A percentile compares a stretch with the other conserved stretches of the same genome.
These are phyloP conservation scores for Pseudofabraea citricarpa DNA, from an alignment of 2,329 filamentous ascomycete species.

Conservation along the genomic window DNA sequence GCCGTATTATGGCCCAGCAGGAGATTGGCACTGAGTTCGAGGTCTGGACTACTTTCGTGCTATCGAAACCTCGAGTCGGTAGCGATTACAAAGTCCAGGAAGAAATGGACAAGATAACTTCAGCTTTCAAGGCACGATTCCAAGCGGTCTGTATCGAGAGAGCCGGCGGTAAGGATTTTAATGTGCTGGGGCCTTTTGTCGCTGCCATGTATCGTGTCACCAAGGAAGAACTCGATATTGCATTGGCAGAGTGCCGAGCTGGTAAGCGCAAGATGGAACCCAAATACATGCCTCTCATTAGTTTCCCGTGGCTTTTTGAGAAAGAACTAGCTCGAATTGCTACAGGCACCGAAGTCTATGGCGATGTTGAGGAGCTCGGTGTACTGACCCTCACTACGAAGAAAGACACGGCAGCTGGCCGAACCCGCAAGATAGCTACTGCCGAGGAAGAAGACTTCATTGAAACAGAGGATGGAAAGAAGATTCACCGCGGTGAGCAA, in stretches of 20 bases:
- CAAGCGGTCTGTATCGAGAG: slow-evolving; percentile 59
- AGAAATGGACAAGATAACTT: slow-evolving; percentile 66
- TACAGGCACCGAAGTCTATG: slow-evolving; percentile 28
- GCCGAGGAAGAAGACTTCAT: slow-evolving; percentile 21
- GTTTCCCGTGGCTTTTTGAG: slow-evolving; percentile 89
- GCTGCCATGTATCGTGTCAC: slow-evolving; percentile 88
- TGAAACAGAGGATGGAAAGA: slow-evolving; percentile 21
- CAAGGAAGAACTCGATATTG: slow-evolving; percentile 59
- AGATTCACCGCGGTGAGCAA: slow-evolving; percentile 27
- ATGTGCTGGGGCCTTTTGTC: slow-evolving; percentile 64
- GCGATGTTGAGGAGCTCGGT: slow-evolving; percentile 18
- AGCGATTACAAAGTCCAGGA: slow-evolving; percentile 86
- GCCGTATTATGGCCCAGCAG: slow-evolving; percentile 78
- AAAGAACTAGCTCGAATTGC: slow-evolving; percentile 68
- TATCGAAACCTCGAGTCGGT: slow-evolving; percentile 66
- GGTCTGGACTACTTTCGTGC: slow-evolving; percentile 80
- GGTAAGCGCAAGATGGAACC: slow-evolving; percentile 29
- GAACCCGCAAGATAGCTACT: slow-evolving; percentile 3
- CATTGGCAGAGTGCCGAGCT: slow-evolving; percentile 43
- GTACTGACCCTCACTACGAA: slow-evolving; percentile 12
- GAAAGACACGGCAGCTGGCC: slow-evolving; percentile 6
- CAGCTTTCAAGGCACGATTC: slow-evolving; percentile 64
- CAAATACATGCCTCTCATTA: slow-evolving; percentile 72
- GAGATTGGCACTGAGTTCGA: slow-evolving; percentile 87
- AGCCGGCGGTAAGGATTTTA: slow-evolving; percentile 55